Evolutionary conservation across 352 stramenopile species (phyloP).

Genomic region (Pythium volutum): DNA sequence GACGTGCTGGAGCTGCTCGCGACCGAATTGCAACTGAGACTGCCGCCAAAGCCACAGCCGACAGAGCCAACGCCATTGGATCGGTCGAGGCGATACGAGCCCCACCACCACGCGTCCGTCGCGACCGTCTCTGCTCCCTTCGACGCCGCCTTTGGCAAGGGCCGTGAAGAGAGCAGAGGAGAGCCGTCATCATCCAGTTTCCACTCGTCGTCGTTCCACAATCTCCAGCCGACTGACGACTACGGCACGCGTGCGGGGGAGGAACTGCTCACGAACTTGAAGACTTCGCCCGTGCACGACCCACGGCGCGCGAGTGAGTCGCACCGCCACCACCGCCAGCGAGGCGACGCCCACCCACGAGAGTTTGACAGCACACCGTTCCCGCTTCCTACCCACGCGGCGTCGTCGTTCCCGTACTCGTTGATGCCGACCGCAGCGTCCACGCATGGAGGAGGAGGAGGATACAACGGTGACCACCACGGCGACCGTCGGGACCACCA

Average conservation of each 20-base stretch:
- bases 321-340: neutral
- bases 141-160: neutral
- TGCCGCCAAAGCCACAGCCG: neutral
- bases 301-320: neutral
- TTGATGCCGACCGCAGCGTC: constrained; percentile 6
- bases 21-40: constrained; percentile 8
- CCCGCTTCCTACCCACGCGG: neutral
- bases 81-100: neutral
- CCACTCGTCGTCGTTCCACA: neutral
- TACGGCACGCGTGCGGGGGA: constrained; percentile 22
- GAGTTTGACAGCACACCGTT: neutral
- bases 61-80: neutral
- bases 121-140: neutral
- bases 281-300: constrained; percentile 22
- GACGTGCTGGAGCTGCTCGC: constrained; percentile 20
- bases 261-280: constrained; percentile 23
- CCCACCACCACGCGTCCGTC: neutral
- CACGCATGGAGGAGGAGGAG: neutral
- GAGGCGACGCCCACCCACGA: neutral
- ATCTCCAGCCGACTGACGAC: neutral
- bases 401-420: constrained; percentile 15
- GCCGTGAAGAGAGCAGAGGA: neutral
- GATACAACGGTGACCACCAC: neutral
- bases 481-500: neutral
- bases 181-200: neutral